A percentile compares a stretch with the other conserved stretches of the same genome.
phyloP scores from a whole-genome alignment of 345 rosid species.

The Tarenaya hassleriana region DNA sequence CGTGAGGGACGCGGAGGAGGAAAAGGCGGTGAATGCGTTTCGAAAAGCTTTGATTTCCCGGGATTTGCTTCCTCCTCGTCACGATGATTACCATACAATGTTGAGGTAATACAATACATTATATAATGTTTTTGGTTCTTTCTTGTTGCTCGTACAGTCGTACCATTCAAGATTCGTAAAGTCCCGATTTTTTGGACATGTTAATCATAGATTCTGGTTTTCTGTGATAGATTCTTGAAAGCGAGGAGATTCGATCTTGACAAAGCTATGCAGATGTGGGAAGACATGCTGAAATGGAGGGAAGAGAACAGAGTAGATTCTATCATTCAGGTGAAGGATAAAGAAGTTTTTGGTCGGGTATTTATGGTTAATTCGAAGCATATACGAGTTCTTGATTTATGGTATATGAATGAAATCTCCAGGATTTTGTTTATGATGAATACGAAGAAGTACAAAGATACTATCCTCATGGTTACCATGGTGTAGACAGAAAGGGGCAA shows the following conservation, averaged over 20 bases:
- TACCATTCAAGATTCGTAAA: too few species aligned
- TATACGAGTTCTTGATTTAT: background rate
- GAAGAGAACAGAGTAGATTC: conserved; percentile 66
- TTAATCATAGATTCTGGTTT: background rate
- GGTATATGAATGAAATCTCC: conserved; percentile 16
- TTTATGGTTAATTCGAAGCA: conserved; percentile 10
- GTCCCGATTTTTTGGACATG: background rate
- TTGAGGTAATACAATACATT: conserved; percentile 43
- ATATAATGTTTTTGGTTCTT: background rate
- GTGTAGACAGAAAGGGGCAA: conserved; percentile 78
- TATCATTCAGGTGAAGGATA: conserved; percentile 59
- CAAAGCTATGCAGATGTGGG: conserved; percentile 87
- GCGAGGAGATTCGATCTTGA: conserved; percentile 82
- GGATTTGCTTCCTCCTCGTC: conserved; percentile 63
- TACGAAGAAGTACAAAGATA: conserved; percentile 63
- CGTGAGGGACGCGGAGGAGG: conserved; percentile 76
- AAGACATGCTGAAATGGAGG: conserved; percentile 92
- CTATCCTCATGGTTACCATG: conserved; percentile 98
- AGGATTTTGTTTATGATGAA: conserved; percentile 91
- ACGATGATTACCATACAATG: conserved; percentile 88
- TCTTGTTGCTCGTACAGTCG: too few species aligned
- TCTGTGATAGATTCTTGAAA: conserved; percentile 60
- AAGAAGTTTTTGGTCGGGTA: conserved; percentile 19
- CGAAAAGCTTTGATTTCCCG: conserved; percentile 53
- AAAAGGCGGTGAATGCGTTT: conserved; percentile 56